Conservation (phyloP, 371 early-diverging fungal species). For the Chytridiales sp. region DNA sequence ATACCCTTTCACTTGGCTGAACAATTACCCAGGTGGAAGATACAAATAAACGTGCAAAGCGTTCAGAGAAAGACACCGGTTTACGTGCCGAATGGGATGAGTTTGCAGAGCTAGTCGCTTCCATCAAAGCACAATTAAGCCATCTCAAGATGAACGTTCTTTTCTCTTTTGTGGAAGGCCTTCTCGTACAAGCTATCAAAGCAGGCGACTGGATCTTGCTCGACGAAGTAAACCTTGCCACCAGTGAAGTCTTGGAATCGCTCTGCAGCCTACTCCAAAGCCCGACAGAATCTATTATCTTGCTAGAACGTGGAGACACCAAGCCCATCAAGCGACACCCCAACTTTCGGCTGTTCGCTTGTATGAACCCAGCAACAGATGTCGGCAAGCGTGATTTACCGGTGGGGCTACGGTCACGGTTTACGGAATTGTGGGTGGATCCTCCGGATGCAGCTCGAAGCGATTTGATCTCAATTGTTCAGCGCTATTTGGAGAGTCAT, state of each 20-base stretch:
- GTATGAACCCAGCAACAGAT: conserved; percentile 99
- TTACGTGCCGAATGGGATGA: conserved; percentile 49
- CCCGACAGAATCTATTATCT: conserved; percentile 71
- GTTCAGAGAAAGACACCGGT: conserved; percentile 28
- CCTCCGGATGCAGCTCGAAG: conserved; percentile 79
- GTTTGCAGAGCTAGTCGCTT: conserved; percentile 57
- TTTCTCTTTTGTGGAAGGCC: conserved; percentile 94
- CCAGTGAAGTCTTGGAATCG: conserved; percentile 92
- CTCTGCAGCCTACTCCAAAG: conserved; percentile 88
- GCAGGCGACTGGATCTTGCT: conserved; percentile 96
- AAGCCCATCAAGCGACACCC: conserved; percentile 87
- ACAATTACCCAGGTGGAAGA: conserved; percentile 6
- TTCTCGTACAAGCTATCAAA: conserved; percentile 87
- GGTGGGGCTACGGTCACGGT: conserved; percentile 84
- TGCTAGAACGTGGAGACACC: conserved; percentile 91
- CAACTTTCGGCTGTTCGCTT: conserved; percentile 96
- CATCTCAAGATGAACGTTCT: conserved; percentile 78
- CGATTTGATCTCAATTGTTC: conserved; percentile 83
- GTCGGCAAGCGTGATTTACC: conserved; percentile 98
- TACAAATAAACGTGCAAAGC: conserved; percentile 28
- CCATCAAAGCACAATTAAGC: conserved; percentile 70
- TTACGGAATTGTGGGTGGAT: conserved; percentile 94
- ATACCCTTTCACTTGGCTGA: no score
- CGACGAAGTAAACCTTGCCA: conserved; percentile 99
- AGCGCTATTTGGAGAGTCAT: conserved; percentile 62